These are phyloP conservation scores for Flaveria sonorensis DNA, from an alignment of 129 eudicot species.

Conservation along the genomic window DNA sequence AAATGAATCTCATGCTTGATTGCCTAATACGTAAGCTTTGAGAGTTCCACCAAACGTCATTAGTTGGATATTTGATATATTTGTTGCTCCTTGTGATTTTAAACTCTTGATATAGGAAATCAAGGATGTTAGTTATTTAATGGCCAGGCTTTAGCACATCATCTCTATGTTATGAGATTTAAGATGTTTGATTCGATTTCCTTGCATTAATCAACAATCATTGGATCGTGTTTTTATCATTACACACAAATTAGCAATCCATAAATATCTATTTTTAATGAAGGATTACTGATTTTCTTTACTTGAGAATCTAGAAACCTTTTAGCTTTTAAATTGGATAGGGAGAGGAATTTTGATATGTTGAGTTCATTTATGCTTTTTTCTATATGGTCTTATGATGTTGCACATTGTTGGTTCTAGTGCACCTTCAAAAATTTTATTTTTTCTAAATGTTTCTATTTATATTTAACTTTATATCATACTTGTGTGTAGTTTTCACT, in stretches of 20 bases:
- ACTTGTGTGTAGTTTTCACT: slow-evolving; percentile 76
- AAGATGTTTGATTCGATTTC: neutral
- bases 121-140: neutral
- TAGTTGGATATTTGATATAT: neutral
- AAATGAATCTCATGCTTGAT: neutral
- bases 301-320: neutral
- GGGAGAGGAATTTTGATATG: neutral
- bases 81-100: neutral
- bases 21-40: slow-evolving; percentile 1
- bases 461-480: slow-evolving; percentile 11
- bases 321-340: neutral
- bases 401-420: neutral
- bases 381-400: neutral
- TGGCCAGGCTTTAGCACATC: neutral
- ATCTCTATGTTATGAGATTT: neutral
- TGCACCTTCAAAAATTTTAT: neutral
- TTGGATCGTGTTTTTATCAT: neutral
- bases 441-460: neutral
- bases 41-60: neutral
- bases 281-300: neutral
- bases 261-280: neutral
- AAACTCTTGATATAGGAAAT: neutral
- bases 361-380: neutral
- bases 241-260: neutral
- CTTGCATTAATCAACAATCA: slow-evolving; percentile 8